Evolutionary conservation across 2,329 filamentous ascomycete genomes (phyloP).

Genomic region (Aspergillus fructus): DNA sequence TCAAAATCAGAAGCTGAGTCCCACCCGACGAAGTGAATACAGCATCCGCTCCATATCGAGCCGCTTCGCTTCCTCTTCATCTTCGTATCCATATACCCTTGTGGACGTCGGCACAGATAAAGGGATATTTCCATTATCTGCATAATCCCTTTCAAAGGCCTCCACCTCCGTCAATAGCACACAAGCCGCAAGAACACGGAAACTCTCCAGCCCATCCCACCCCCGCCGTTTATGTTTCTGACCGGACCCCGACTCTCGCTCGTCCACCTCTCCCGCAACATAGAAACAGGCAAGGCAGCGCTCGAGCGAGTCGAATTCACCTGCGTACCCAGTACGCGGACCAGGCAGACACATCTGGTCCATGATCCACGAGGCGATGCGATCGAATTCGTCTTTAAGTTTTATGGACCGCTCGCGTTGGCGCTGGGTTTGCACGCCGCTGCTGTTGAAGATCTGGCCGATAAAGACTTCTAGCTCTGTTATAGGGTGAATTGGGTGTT

Average conservation of each 20-base stretch:
- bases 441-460: conserved; percentile 57
- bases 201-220: conserved; percentile 16
- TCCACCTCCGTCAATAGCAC: conserved; percentile 19
- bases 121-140: background rate
- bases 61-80: background rate
- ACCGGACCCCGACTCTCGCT: background rate
- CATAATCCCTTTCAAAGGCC: conserved; percentile 3
- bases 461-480: conserved; percentile 58
- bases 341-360: conserved; percentile 9
- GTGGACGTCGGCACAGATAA: background rate
- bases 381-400: conserved; percentile 46
- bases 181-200: conserved; percentile 18
- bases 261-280: conserved; percentile 5
- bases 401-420: conserved; percentile 44
- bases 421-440: conserved; percentile 36
- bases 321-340: conserved; percentile 3
- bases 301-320: conserved; percentile 11
- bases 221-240: background rate
- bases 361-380: conserved; percentile 19
- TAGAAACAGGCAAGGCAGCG: conserved; percentile 19
- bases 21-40: background rate
- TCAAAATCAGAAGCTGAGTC: no score
- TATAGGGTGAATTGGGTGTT: conserved; percentile 42
- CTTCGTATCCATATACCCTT: background rate
- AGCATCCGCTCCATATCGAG: background rate